A percentile compares a stretch with the other conserved stretches of the same genome.
These are phyloP conservation scores for Termitomyces sp. DNA, from an alignment of 768 basidiomycete genomes.

Conservation along the genomic window DNA sequence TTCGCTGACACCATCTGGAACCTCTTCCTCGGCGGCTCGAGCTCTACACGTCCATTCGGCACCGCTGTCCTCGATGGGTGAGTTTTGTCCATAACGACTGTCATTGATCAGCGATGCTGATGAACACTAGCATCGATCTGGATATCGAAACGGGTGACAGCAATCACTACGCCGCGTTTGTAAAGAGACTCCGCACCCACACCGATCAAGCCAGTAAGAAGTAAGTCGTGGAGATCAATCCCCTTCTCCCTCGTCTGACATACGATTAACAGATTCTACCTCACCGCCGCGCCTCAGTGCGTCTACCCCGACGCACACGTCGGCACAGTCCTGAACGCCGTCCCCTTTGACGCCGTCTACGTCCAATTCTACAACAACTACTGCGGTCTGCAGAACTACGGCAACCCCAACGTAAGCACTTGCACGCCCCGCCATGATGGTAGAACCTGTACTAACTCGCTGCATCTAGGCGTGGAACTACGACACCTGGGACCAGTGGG, in stretches of 20 bases:
- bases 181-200: conserved; percentile 38
- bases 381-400: conserved; percentile 33
- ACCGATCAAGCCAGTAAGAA: conserved; percentile 41
- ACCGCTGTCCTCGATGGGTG: conserved; percentile 61
- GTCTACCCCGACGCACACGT: conserved; percentile 59
- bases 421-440: too few species aligned
- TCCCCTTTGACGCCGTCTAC: conserved; percentile 60
- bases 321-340: conserved; percentile 48
- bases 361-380: conserved; percentile 44
- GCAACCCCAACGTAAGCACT: conserved; percentile 26
- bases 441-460: not conserved
- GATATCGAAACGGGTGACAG: conserved; percentile 59
- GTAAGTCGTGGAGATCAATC: conserved; percentile 22
- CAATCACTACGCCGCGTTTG: conserved; percentile 42
- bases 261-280: conserved; percentile 39
- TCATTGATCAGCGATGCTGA: not conserved
- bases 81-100: not conserved
- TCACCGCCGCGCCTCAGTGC: conserved; percentile 53
- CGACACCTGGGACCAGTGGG: conserved; percentile 46
- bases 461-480: conserved; percentile 39
- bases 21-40: conserved; percentile 60
- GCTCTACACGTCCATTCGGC: conserved; percentile 57
- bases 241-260: not conserved
- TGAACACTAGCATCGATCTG: conserved; percentile 40
- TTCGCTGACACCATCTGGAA: conserved; percentile 64